Conservation (phyloP, 768 basidiomycete genomes). For the Stropharia rugosoannulata region DNA sequence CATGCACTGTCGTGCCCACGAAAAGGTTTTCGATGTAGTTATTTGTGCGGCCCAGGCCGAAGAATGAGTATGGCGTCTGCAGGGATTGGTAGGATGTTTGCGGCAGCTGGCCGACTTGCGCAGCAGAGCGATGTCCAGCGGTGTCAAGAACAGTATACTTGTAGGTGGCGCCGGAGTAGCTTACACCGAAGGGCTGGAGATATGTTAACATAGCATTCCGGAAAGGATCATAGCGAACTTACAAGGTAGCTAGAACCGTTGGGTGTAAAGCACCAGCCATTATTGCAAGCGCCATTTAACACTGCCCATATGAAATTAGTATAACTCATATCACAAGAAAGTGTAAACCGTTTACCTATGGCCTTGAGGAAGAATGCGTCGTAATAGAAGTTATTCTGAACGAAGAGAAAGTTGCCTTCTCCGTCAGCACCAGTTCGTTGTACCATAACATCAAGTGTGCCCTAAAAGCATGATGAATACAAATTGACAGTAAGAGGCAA, state of each 20-base stretch:
- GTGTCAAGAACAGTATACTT: constrained; percentile 98
- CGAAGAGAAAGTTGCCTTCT: constrained; percentile 64
- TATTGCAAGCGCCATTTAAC: constrained; percentile 89
- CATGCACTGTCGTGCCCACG: constrained; percentile 85
- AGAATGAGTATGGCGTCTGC: constrained; percentile 90
- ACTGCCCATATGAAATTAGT: constrained; percentile 42
- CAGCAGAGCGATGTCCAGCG: constrained; percentile 81
- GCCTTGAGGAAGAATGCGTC: constrained; percentile 99
- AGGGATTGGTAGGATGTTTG: constrained; percentile 92
- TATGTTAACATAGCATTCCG: neutral
- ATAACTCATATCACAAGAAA: neutral
- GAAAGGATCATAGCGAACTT: constrained; percentile 19
- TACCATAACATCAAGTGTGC: constrained; percentile 86
- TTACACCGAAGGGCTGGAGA: constrained; percentile 85
- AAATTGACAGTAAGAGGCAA: neutral
- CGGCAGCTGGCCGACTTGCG: constrained; percentile 91
- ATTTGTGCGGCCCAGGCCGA: constrained; percentile 96
- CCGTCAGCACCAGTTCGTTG: constrained; percentile 75
- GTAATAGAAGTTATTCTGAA: constrained; percentile 98
- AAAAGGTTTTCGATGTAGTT: constrained; percentile 99
- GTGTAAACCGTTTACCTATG: constrained; percentile 56
- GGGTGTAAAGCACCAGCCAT: constrained; percentile 68
- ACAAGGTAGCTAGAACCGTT: constrained; percentile 78
- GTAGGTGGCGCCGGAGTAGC: constrained; percentile 92
- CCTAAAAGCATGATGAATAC: constrained; percentile 42